Conservation (phyloP, 2,329 filamentous ascomycete species). For the Albifimbria verrucaria region DNA sequence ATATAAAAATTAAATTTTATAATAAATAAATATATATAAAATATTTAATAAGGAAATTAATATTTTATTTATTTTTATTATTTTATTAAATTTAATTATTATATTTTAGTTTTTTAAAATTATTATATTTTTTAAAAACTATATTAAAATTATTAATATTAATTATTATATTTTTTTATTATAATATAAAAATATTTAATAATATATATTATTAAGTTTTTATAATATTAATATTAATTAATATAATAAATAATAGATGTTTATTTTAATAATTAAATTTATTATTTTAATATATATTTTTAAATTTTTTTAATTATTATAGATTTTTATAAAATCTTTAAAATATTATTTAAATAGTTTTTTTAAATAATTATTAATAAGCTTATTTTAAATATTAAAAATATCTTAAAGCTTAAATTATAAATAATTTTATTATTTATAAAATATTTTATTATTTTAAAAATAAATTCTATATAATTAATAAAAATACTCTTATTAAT, state of each 20-base stretch:
- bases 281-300: not conserved
- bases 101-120: conserved; percentile 1
- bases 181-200: conserved; percentile 4
- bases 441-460: conserved; percentile 2
- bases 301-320: conserved; percentile 1
- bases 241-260: not conserved
- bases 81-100: not conserved
- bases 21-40: not conserved
- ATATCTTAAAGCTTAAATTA: conserved; percentile 3
- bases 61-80: conserved; percentile 1
- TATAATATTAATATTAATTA: not conserved
- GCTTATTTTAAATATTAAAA: conserved; percentile 1
- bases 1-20: not conserved
- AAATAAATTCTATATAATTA: not conserved
- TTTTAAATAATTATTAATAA: not conserved
- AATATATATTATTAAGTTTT: conserved; percentile 1
- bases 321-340: not conserved
- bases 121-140: conserved; percentile 1
- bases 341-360: not conserved
- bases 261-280: conserved; percentile 2
- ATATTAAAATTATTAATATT: conserved; percentile 2
- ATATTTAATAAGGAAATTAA: conserved; percentile 1
- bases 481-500: conserved; percentile 2
- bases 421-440: conserved; percentile 1
- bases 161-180: conserved; percentile 5